Evolutionary conservation across 2,329 filamentous ascomycete species (phyloP).

Genomic region (Rhytidhysteron rufulum): DNA sequence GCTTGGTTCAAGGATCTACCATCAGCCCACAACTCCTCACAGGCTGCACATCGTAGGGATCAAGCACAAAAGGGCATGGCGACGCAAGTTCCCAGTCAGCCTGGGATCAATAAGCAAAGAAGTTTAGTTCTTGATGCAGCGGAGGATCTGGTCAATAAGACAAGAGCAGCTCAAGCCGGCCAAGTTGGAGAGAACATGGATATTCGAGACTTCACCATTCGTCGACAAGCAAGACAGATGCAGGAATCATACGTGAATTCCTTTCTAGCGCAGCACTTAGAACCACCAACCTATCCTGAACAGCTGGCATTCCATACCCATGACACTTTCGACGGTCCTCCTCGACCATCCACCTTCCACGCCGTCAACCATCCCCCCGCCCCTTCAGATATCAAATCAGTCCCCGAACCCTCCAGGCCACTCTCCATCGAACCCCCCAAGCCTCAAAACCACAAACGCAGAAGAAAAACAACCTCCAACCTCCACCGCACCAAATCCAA

Average conservation of each 20-base stretch:
- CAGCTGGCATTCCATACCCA: too few species aligned
- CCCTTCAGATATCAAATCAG: too few species aligned
- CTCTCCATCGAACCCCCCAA: not conserved
- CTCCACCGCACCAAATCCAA: conserved; percentile 29
- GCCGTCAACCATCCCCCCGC: too few species aligned
- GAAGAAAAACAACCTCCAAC: conserved; percentile 14
- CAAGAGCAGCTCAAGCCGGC: conserved; percentile 10
- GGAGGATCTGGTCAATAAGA: conserved; percentile 13
- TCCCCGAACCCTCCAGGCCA: too few species aligned
- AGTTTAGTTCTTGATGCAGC: not conserved
- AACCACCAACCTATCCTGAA: too few species aligned
- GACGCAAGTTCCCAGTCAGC: conserved; percentile 1
- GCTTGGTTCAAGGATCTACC: conserved; percentile 18
- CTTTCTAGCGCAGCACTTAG: too few species aligned
- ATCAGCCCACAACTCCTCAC: not conserved
- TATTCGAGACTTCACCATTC: conserved; percentile 24
- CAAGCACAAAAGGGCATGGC: too few species aligned
- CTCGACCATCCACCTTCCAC: too few species aligned
- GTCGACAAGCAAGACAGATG: conserved; percentile 2
- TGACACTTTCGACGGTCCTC: too few species aligned
- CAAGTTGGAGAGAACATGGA: too few species aligned
- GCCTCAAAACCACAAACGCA: conserved; percentile 8
- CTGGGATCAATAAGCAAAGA: not conserved
- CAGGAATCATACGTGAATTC: too few species aligned
- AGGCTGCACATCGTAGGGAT: not conserved